Base-by-base conservation (phyloP, 2,329 filamentous ascomycete species). In the Aspergillus transmontanensis region DNA sequence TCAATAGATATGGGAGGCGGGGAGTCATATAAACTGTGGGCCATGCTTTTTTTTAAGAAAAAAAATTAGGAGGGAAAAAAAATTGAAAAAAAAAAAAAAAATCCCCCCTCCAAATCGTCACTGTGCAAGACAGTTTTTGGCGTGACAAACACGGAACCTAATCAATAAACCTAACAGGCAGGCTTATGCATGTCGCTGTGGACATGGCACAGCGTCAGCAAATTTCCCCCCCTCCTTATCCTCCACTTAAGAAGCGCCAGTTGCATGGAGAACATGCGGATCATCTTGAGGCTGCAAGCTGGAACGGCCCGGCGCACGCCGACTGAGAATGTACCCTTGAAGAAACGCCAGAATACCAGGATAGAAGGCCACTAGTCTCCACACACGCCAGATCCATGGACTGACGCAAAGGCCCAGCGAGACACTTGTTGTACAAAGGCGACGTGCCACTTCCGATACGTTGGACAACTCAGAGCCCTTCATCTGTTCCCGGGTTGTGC, bases 291-390 rank as follows among this genome's bases (percentile, higher is more conserved):
- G 75, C 76, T 78, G 77, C 76, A 78, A 77, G 76, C 77, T 79
- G 78, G 78, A 76, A 79, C 78, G 78, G 78, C 73, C 78, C 78
- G 78, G 76, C 75, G 78, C 78, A 78, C 76, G 76, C 73, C 76
- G 73, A 78, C 73, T 75, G 75, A 71, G 71, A 68, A 71, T 71
- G 70, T 71, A 73, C 71, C 73, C 68, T 74, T 76, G 70, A 74
- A 75, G 74, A 72, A 75, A 76, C 71, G 72, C 74, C 74, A 74
- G 69, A 72, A 50, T 65, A 65, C 67, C 59, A 68, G 66, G 66
- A 59, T 67, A 67, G 62, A 63, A 55, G 64, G 67, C 59, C 66
- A 66, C 61, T 69, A 69, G 62, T 67, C 64, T 64, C 68, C 67
- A 70, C 68, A 55, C 48, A 66, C 61, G 59, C 62, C 66, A 68